Percentiles rank a stretch among this genome's conserved stretches.
phyloP scores from a whole-genome alignment of 176 grass and related monocot genomes.

The Oryza nivara region DNA sequence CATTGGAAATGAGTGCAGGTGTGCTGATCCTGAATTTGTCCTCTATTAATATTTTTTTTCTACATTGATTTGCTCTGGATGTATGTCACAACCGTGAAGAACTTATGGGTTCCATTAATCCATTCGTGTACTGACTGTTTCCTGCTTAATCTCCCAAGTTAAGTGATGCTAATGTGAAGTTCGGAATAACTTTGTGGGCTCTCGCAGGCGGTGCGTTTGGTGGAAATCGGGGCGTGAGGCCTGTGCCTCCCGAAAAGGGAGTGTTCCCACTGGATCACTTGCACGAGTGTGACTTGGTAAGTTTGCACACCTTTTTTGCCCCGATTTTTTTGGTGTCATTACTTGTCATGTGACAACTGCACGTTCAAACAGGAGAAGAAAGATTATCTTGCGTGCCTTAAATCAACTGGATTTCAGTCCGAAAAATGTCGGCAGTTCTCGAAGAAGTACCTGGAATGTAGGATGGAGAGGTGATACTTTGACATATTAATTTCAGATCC shows the following conservation, averaged over 20 bases:
- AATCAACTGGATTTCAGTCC: conserved; percentile 70
- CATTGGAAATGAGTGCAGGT: conserved; percentile 54
- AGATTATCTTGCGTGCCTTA: conserved; percentile 84
- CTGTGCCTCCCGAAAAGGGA: conserved; percentile 94
- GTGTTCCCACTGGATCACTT: conserved; percentile 88
- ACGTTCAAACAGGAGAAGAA: conserved; percentile 73
- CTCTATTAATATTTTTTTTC: not conserved
- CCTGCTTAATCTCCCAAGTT: not conserved
- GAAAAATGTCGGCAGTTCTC: conserved; percentile 71
- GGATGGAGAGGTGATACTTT: conserved; percentile 68
- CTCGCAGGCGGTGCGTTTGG: conserved; percentile 81
- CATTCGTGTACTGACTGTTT: conserved; percentile 2
- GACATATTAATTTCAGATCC: not conserved
- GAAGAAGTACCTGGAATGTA: conserved; percentile 76
- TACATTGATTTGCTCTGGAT: not conserved
- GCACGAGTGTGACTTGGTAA: conserved; percentile 86
- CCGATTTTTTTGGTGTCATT: not conserved
- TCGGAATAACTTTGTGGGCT: conserved; percentile 32
- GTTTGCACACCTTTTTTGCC: not conserved
- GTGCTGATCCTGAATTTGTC: not conserved
- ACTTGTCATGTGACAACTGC: conserved; percentile 10
- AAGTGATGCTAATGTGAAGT: not conserved
- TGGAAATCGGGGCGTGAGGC: conserved; percentile 83
- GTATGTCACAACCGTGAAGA: not conserved
- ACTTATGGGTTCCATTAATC: not conserved